These are phyloP conservation scores for Penicillium verrucosum DNA, from an alignment of 2,329 filamentous ascomycete genomes.

Conservation along the genomic window DNA sequence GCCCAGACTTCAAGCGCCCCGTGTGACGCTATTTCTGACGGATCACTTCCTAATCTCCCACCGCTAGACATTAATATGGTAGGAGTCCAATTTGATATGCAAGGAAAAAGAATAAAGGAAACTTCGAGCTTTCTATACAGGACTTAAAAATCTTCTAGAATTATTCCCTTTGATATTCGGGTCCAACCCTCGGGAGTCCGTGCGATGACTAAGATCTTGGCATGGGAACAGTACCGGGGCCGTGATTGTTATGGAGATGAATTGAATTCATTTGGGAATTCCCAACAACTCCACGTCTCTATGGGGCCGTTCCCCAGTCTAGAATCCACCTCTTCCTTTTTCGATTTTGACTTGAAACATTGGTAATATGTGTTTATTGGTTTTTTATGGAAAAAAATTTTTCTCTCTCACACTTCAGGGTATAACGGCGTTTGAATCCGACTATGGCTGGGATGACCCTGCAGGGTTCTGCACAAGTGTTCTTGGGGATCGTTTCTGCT, in stretches of 20 bases:
- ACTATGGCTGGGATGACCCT: not conserved
- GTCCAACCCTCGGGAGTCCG: not conserved
- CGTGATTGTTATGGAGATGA: not conserved
- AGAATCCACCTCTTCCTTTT: slow-evolving; percentile 1
- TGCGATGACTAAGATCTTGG: not conserved
- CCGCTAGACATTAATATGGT: slow-evolving; percentile 10
- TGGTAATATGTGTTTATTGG: not conserved
- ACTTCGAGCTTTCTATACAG: not conserved
- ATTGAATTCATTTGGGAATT: not conserved
- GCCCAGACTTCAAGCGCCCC: not conserved
- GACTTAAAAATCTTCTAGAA: not conserved
- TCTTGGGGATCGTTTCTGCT: not conserved
- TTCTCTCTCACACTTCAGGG: not conserved
- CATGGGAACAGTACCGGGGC: not conserved
- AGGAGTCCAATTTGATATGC: not conserved
- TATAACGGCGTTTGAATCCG: not conserved
- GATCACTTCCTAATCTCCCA: slow-evolving; percentile 16
- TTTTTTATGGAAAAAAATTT: not conserved
- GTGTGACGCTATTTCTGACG: slow-evolving; percentile 17
- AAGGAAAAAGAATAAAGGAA: not conserved
- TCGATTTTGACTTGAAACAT: not conserved
- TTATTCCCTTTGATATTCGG: not conserved
- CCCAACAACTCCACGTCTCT: slow-evolving; percentile 15
- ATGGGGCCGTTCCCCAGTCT: slow-evolving; percentile 14
- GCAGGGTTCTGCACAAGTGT: not conserved